Base-by-base conservation (phyloP, 116 monocot species). In the Papilionanthe hybrid region DNA sequence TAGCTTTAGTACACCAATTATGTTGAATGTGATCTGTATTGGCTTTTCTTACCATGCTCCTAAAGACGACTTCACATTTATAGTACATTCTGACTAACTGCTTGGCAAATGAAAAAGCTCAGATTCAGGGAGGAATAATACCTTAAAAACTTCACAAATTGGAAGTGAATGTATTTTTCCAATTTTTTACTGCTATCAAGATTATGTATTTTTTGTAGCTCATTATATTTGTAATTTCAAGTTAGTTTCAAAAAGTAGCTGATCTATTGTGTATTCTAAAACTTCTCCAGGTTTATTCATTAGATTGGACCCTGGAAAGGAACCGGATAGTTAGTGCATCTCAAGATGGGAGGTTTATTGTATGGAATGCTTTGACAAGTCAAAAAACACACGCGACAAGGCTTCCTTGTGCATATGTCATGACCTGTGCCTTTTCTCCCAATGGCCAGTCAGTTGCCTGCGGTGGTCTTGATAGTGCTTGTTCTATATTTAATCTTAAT, bases 321-420 rank as follows among this genome's bases (percentile, higher is more conserved):
- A 98, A 98, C 85, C 78, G 94, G 57, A 94, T 98, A 71, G 94
- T 98, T 77, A 98, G 94, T 78, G 98, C 93, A 41, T 92, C 94
- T 78, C 98, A 91, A 78, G 94, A 98, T 86, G 98, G 98, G 76
- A 89, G 93, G 81, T 79, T 98, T 60, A 94, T 94, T 77, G 92
- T 98, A 23, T 98, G 98, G 98, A 98, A 98, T 86, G 92, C 98
- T 78, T 86, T 98, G 65, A 98, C 98, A 80, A 98, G 98, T 79
- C 98, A 98, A 85, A 98, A 98, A 83, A 98, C 93, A 44, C 94
- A 94, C 87, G 91, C 93, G 1, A 98, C 94, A 79, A 98, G 90
- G 79, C 88, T 94, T 73, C 91, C 88, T 63, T 98, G 94, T 79
- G 89, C 98, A 29, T 98, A 93, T 86, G 94, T 98, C 41, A 94